Conservation (phyloP, 2,329 filamentous ascomycete species). For the Tolypocladium cylindrosporum region DNA sequence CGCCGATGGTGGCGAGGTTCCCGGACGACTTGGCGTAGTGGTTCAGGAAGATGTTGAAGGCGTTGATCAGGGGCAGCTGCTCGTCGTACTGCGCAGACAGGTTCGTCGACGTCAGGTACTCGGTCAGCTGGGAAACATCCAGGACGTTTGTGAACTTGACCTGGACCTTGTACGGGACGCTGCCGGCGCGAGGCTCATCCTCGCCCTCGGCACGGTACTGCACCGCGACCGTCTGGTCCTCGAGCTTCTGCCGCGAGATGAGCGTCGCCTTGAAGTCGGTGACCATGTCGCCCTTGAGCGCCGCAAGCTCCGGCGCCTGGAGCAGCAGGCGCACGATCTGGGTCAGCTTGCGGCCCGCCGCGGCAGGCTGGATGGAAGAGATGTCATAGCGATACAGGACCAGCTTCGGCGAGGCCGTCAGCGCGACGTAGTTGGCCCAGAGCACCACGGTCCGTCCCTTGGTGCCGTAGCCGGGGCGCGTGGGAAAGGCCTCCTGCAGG, state of each 20-base stretch:
- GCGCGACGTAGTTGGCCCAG: slow-evolving; percentile 9
- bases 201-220: slow-evolving; percentile 19
- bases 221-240: slow-evolving; percentile 4
- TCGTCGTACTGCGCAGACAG: slow-evolving; percentile 9
- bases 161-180: slow-evolving; percentile 10
- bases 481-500: slow-evolving; percentile 4
- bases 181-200: slow-evolving; percentile 12
- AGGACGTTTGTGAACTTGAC: slow-evolving; percentile 15
- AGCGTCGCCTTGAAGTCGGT: slow-evolving; percentile 24
- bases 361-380: slow-evolving; percentile 1
- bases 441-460: slow-evolving; percentile 4
- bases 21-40: slow-evolving; percentile 18
- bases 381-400: slow-evolving; percentile 7
- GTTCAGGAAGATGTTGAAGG: slow-evolving; percentile 15
- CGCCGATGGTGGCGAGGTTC: slow-evolving; percentile 16
- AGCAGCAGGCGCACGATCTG: slow-evolving; percentile 12
- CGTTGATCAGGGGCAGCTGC: slow-evolving; percentile 13
- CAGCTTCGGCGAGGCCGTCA: slow-evolving; percentile 3
- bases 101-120: slow-evolving; percentile 16
- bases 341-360: slow-evolving; percentile 3
- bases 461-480: slow-evolving; percentile 6
- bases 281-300: slow-evolving; percentile 11
- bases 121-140: slow-evolving; percentile 11
- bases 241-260: slow-evolving; percentile 14
- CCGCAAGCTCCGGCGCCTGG: slow-evolving; percentile 8